Conservation (phyloP, 441 rosid species). For the Jatropha podagrica region DNA sequence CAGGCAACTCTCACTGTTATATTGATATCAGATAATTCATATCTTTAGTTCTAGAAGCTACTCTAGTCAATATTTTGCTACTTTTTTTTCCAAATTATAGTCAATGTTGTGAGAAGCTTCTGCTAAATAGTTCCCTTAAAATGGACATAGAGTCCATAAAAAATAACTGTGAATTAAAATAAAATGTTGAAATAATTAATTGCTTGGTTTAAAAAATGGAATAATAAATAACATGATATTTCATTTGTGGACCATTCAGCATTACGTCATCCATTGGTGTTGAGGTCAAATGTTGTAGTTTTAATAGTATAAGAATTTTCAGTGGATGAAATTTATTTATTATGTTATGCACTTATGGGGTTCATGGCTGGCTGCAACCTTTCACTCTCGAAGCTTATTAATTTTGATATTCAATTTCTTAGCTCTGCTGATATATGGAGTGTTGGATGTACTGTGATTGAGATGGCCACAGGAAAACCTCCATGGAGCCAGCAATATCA, state of each 20-base stretch:
- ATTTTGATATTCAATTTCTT: slow-evolving; percentile 29
- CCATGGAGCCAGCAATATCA: slow-evolving; percentile 99
- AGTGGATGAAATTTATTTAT: neutral
- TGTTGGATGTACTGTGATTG: slow-evolving; percentile 97
- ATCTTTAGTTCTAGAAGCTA: slow-evolving; percentile 7
- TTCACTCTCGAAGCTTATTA: slow-evolving; percentile 22
- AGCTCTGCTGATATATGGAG: slow-evolving; percentile 99
- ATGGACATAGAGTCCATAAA: neutral
- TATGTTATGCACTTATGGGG: neutral
- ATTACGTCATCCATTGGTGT: neutral
- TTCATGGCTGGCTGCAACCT: slow-evolving; percentile 1
- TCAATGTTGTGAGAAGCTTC: neutral
- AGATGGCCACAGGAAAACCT: slow-evolving; percentile 98
- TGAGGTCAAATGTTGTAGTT: neutral
- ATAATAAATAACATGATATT: neutral
- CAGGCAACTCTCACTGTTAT: neutral
- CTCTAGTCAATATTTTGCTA: neutral
- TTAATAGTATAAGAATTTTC: neutral
- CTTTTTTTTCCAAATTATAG: neutral
- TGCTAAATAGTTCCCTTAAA: neutral
- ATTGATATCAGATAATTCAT: neutral
- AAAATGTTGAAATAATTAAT: neutral
- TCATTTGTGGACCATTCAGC: neutral
- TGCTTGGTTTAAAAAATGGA: neutral
- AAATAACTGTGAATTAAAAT: neutral